Evolutionary conservation across 108 stramenopile species (phyloP).

Genomic region (Asterionellopsis glacialis): DNA sequence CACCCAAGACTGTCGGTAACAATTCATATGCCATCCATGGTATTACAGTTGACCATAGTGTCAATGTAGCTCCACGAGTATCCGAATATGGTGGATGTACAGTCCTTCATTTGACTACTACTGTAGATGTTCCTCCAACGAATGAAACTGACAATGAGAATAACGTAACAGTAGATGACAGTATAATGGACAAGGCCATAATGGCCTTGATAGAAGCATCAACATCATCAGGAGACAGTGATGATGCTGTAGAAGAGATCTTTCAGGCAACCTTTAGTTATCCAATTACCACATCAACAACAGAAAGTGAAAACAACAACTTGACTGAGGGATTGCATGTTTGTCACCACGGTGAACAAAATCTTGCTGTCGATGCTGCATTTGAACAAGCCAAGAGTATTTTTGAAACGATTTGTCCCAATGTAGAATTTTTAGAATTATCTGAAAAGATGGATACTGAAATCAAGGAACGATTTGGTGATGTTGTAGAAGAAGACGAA

Average conservation of each 20-base stretch:
- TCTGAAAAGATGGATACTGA: slow-evolving; percentile 34
- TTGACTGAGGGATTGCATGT: slow-evolving; percentile 43
- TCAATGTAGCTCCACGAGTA: slow-evolving; percentile 46
- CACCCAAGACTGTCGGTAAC: slow-evolving; percentile 40
- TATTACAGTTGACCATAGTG: slow-evolving; percentile 53
- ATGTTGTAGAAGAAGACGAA: slow-evolving; percentile 53
- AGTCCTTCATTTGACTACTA: slow-evolving; percentile 64
- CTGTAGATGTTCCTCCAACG: slow-evolving; percentile 7
- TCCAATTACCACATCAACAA: not conserved
- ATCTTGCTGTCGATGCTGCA: slow-evolving; percentile 54
- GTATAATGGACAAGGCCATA: slow-evolving; percentile 1
- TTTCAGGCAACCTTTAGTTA: slow-evolving; percentile 42
- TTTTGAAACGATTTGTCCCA: slow-evolving; percentile 70
- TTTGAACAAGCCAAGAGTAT: slow-evolving; percentile 69
- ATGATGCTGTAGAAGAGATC: slow-evolving; percentile 8
- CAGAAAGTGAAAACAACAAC: not conserved
- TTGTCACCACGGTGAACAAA: slow-evolving; percentile 36
- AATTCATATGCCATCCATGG: slow-evolving; percentile 62
- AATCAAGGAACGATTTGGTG: slow-evolving; percentile 55
- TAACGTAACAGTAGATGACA: slow-evolving; percentile 33
- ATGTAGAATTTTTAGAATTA: slow-evolving; percentile 50
- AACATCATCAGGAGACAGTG: not conserved
- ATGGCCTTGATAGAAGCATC: not conserved
- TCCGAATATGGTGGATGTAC: slow-evolving; percentile 24
- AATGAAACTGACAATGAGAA: not conserved